Conservation (phyloP, 1,284 basidiomycete species). For the Malassezia sp. region DNA sequence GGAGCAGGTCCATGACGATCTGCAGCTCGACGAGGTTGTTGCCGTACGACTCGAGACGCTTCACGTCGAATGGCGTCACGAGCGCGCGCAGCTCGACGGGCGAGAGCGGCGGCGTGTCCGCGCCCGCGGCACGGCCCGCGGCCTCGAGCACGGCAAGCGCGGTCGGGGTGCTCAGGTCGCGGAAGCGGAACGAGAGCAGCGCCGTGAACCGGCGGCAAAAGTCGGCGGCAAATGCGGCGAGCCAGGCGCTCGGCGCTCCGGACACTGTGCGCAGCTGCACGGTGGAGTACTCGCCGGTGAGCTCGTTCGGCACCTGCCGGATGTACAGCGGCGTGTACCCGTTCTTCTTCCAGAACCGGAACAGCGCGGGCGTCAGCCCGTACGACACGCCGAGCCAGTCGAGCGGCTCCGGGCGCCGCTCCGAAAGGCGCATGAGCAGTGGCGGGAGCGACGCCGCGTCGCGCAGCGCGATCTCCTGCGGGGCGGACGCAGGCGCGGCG, state of each 20-base stretch:
- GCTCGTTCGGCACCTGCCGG: constrained; percentile 81
- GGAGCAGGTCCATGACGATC: constrained; percentile 83
- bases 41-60: constrained; percentile 85
- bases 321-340: constrained; percentile 86
- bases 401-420: constrained; percentile 75
- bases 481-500: constrained; percentile 8
- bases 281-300: constrained; percentile 92
- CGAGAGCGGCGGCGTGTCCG: constrained; percentile 25
- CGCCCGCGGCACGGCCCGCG: constrained; percentile 47
- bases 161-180: constrained; percentile 76
- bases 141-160: constrained; percentile 81
- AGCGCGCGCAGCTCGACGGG: constrained; percentile 62
- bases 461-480: constrained; percentile 55
- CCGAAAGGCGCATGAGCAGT: constrained; percentile 76
- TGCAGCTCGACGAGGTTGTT: constrained; percentile 95
- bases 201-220: constrained; percentile 83
- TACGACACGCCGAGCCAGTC: constrained; percentile 96
- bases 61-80: constrained; percentile 85
- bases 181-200: constrained; percentile 83
- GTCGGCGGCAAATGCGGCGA: constrained; percentile 82
- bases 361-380: constrained; percentile 74
- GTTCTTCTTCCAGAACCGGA: constrained; percentile 92
- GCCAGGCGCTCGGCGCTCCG: constrained; percentile 55
- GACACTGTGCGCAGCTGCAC: constrained; percentile 64
- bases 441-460: constrained; percentile 75